Evolutionary conservation across 495 filamentous ascomycete genomes (phyloP).

Genomic region (Wilcoxina mikolae): DNA sequence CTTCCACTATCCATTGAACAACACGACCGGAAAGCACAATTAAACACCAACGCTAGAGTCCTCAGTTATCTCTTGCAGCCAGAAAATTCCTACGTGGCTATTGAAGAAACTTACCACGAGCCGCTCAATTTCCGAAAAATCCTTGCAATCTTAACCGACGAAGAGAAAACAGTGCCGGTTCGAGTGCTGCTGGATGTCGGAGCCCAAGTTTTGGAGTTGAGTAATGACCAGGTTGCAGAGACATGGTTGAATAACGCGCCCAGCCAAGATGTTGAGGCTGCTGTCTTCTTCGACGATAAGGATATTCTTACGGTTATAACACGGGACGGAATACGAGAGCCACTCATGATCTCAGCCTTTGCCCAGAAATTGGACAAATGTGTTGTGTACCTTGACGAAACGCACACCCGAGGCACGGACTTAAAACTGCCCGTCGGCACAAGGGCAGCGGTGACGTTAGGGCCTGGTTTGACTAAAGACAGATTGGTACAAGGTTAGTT

Average conservation of each 20-base stretch:
- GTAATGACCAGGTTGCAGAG: constrained; percentile 41
- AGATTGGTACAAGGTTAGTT: constrained; percentile 56
- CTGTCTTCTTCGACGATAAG: constrained; percentile 39
- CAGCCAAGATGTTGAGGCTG: constrained; percentile 34
- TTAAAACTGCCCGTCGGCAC: constrained; percentile 46
- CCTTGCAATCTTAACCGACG: constrained; percentile 34
- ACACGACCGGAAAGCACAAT: constrained; percentile 40
- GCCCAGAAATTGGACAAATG: constrained; percentile 44
- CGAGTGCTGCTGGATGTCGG: constrained; percentile 60
- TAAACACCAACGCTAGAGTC: constrained; percentile 51
- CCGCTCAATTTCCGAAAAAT: constrained; percentile 32
- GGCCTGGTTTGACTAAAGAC: constrained; percentile 53
- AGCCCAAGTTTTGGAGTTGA: constrained; percentile 52
- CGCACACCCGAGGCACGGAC: constrained; percentile 63
- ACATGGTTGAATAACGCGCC: constrained; percentile 34
- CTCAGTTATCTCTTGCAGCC: constrained; percentile 40
- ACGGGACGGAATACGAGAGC: constrained; percentile 35
- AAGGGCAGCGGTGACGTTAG: constrained; percentile 54
- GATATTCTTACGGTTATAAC: constrained; percentile 38
- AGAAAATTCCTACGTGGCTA: constrained; percentile 36
- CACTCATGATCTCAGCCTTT: constrained; percentile 47
- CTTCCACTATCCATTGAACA: constrained; percentile 44
- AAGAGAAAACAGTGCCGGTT: constrained; percentile 29
- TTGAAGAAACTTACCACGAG: too few species aligned
- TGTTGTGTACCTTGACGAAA: constrained; percentile 59